These are phyloP conservation scores for Rhizoctonia solani DNA, from an alignment of 1,284 basidiomycete species.

Conservation along the genomic window DNA sequence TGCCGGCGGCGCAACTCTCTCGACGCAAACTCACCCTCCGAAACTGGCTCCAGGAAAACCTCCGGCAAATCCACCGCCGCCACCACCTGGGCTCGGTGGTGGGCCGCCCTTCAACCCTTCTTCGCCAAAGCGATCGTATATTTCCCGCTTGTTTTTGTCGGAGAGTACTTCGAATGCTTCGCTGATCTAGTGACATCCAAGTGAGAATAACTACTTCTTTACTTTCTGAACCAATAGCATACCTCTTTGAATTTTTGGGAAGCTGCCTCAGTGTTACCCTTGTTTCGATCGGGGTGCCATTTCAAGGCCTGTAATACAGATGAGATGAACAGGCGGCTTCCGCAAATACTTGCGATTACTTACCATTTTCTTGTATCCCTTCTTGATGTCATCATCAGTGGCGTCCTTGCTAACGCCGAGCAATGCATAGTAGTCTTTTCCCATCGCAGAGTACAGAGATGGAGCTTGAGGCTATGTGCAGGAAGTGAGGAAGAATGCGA, in stretches of 20 bases:
- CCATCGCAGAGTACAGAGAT: constrained; percentile 12
- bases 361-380: constrained; percentile 43
- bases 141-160: constrained; percentile 88
- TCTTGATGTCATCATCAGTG: constrained; percentile 61
- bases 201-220: background rate
- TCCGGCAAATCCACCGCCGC: constrained; percentile 53
- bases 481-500: background rate
- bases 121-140: constrained; percentile 96
- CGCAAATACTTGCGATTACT: background rate
- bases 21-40: constrained; percentile 54
- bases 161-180: constrained; percentile 97
- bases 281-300: constrained; percentile 92
- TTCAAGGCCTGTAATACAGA: constrained; percentile 66
- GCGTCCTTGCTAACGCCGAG: constrained; percentile 53
- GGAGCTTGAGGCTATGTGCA: background rate
- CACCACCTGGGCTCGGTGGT: constrained; percentile 47
- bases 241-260: constrained; percentile 94
- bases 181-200: constrained; percentile 61
- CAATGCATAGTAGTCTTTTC: constrained; percentile 48
- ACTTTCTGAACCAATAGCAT: constrained; percentile 38
- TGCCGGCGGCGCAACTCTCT: constrained; percentile 45
- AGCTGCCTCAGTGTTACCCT: constrained; percentile 71
- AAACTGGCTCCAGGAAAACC: constrained; percentile 48
- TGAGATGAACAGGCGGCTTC: background rate
- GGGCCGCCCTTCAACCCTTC: constrained; percentile 79